phyloP scores from a whole-genome alignment of 2,329 filamentous ascomycete species.

The Pyrenochaeta sp. region DNA sequence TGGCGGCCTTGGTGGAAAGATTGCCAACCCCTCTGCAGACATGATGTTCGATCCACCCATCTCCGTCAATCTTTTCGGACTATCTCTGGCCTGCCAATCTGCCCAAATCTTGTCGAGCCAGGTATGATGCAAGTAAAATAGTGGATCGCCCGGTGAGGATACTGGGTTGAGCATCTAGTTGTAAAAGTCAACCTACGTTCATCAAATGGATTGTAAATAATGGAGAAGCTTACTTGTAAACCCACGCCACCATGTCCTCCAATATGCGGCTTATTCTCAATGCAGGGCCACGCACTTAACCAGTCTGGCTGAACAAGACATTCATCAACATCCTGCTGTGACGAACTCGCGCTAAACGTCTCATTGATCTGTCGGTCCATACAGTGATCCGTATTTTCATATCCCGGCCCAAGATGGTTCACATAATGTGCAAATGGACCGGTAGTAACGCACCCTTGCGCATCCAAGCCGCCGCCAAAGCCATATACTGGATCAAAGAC shows the following conservation, averaged over 20 bases:
- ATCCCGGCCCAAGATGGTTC: constrained; percentile 21
- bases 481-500: constrained; percentile 21
- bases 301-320: constrained; percentile 14
- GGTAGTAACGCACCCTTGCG: constrained; percentile 15
- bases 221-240: constrained; percentile 13
- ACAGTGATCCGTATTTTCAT: constrained; percentile 22
- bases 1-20: constrained; percentile 11
- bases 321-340: constrained; percentile 11
- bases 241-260: constrained; percentile 27
- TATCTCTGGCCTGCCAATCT: constrained; percentile 24
- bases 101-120: constrained; percentile 32
- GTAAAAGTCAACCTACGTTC: background rate
- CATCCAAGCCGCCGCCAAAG: constrained; percentile 25
- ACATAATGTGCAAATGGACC: constrained; percentile 30
- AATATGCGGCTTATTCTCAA: constrained; percentile 18
- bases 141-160: constrained; percentile 27
- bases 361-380: constrained; percentile 24
- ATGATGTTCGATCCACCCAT: constrained; percentile 19
- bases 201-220: background rate
- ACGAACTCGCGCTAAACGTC: constrained; percentile 6
- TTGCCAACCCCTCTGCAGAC: background rate
- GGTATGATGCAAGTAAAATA: constrained; percentile 33
- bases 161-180: constrained; percentile 23
- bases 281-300: constrained; percentile 16
- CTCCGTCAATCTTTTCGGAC: constrained; percentile 9